Base-by-base conservation (phyloP, 1,284 basidiomycete species). In the Cryptococcus wingfieldii region DNA sequence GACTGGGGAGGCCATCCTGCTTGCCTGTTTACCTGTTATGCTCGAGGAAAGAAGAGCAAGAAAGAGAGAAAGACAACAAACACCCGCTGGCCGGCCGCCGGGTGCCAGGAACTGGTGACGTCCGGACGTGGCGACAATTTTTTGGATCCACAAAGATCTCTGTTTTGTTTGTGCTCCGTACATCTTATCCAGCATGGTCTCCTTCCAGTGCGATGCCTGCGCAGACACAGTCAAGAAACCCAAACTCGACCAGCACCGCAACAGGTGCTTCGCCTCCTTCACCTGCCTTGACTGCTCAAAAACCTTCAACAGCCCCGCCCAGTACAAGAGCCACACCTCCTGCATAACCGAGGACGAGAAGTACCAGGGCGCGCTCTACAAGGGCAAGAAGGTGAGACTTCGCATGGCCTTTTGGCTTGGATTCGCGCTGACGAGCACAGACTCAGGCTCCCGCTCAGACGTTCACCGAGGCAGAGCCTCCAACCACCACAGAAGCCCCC, bases 271-370 rank as follows among this genome's bases (percentile, higher is more conserved):
- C 65, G 71, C 84, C 2, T 82, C 85, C 5, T 90, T 91, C 68
- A 90, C 89, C 63, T 94, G 90, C 72, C 85, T 94, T 57, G 90
- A 94, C 71, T 94, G 90, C 76, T 87, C 85, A 23, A 86, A 81
- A 51, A 88, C 88, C 0, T 94, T 94, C 77, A 78, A 83, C 47
- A 81, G 81, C 12, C 81, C 81, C 16, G 41, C 53, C 8, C 84
- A 91, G 58, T 94, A 86, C 81, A 90, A 89, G 74, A 78, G 67
- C 19, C 91, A 95, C 71, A 93, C 88, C 13, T 81, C 83, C 25
- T 95, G 91, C 73, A 86, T 95, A 49, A 84, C 83, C 53, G 91
- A 95, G 77, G 91, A 89, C 4, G 88, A 95, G 73, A 93, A 94
- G 75, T 94, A 95, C 70, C 85, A 95, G 78, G 90, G 90, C 70